Conservation (phyloP, 768 basidiomycete genomes). For the Crassisporium funariophilum region DNA sequence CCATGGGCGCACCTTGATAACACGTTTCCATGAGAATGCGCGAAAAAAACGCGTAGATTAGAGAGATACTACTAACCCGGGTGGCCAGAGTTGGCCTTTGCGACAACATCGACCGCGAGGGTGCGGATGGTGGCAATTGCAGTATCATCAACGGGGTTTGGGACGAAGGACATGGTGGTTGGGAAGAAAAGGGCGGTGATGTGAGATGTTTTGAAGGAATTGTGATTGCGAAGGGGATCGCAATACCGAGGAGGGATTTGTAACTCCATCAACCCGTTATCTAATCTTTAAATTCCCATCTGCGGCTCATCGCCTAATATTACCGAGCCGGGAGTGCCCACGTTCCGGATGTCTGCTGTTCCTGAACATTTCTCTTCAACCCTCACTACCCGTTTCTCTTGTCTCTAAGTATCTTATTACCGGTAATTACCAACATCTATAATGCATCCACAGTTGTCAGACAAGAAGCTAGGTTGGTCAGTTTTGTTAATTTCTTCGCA, state of each 20-base stretch:
- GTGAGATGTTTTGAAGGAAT: slow-evolving; percentile 12
- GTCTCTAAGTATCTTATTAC: too few relatives aligned
- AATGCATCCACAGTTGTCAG: slow-evolving; percentile 77
- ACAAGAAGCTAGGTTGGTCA: slow-evolving; percentile 56
- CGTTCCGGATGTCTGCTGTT: too few relatives aligned
- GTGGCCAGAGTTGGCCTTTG: slow-evolving; percentile 92
- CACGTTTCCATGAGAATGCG: slow-evolving; percentile 14
- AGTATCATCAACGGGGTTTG: slow-evolving; percentile 50
- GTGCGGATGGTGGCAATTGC: slow-evolving; percentile 75
- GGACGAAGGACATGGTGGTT: slow-evolving; percentile 45
- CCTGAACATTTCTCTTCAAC: too few relatives aligned
- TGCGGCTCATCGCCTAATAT: too few relatives aligned
- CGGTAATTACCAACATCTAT: too few relatives aligned
- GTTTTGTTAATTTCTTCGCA: neutral
- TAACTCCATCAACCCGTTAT: too few relatives aligned
- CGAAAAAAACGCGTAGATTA: slow-evolving; percentile 7
- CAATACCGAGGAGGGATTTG: slow-evolving; percentile 17
- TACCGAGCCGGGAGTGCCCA: too few relatives aligned
- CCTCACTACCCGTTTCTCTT: too few relatives aligned
- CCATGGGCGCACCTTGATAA: slow-evolving; percentile 84
- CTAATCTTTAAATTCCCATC: too few relatives aligned
- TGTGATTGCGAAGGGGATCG: too few relatives aligned
- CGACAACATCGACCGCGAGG: slow-evolving; percentile 76
- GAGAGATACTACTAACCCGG: slow-evolving; percentile 55
- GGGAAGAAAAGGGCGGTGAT: slow-evolving; percentile 20